phyloP scores from a whole-genome alignment of 345 rosid species.

The Lumnitzera racemosa region DNA sequence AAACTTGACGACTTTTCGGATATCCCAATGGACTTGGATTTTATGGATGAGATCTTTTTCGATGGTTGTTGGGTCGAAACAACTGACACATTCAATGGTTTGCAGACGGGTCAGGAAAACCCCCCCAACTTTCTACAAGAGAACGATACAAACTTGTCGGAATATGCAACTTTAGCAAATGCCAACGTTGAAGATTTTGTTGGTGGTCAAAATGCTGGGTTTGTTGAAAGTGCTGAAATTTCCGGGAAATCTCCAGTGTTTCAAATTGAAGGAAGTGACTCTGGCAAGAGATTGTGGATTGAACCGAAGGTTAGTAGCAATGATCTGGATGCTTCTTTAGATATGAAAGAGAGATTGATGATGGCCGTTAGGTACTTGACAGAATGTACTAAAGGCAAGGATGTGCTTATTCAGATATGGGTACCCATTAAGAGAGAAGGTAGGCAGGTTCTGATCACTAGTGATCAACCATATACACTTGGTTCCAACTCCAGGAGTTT shows the following conservation, averaged over 20 bases:
- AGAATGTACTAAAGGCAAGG: slow-evolving; percentile 38
- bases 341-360: slow-evolving; percentile 53
- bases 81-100: slow-evolving; percentile 29
- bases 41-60: slow-evolving; percentile 72
- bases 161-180: neutral
- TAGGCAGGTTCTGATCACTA: slow-evolving; percentile 62
- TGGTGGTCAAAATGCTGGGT: slow-evolving; percentile 6
- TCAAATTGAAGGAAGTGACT: slow-evolving; percentile 35
- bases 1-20: slow-evolving; percentile 31
- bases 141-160: no score
- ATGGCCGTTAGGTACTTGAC: slow-evolving; percentile 48
- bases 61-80: slow-evolving; percentile 84
- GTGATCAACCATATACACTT: slow-evolving; percentile 59
- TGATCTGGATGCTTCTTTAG: slow-evolving; percentile 20
- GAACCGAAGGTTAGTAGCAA: slow-evolving; percentile 27
- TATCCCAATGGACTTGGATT: slow-evolving; percentile 67
- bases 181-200: slow-evolving; percentile 18
- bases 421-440: slow-evolving; percentile 66
- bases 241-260: neutral
- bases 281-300: slow-evolving; percentile 60
- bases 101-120: slow-evolving; percentile 9
- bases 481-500: slow-evolving; percentile 46
- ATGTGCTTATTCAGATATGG: slow-evolving; percentile 82
- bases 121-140: neutral
- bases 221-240: no score